Evolutionary conservation across 768 basidiomycete genomes (phyloP), one percentile per base, ranked within the genome.

Genomic region (Amylocystis lapponica): DNA sequence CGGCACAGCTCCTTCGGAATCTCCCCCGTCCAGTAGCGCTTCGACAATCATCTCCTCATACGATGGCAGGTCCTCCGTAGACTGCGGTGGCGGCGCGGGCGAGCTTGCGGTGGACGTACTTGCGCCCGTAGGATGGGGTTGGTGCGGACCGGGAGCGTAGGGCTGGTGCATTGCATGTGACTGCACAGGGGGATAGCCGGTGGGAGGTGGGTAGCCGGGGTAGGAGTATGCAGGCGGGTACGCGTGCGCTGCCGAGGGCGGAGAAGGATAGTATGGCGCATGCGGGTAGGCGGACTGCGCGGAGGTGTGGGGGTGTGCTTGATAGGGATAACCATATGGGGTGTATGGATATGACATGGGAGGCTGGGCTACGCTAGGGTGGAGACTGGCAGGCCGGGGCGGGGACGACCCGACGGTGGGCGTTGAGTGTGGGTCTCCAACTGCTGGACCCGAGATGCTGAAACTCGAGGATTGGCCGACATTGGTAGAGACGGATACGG

Each of bases 31-130:
- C 12, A 68, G 63, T 20, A 93, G 66, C 1, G 87, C 88, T 56
- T 86, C 84, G 10, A 83, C 85, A 14, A 92, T 86, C 90, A 93
- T 93, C 49, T 92, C 89, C 56, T 93, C 89, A 45, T 93, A 93
- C 50, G 83, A 86, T 6, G 89, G 89, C 37, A 92, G 69, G 52
- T 88, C 76, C n/a, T 72, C 74, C 0, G 60, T 41, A 10, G 56
- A 45, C 19, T 47, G 61, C 6, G 50, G 52, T 32, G 50, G 59
- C 3, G 58, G 52, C 19, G 57, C 58, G 16, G 5, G 10, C 21
- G 30, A n/a, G 20, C n/a, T 21, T 7, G 30, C 21, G 41, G 41
- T 9, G 41, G 35, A 11, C 12, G 33, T 34, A 14, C 33, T 55
- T 39, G 4, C 59, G 49, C 41, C 41, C 39, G 36, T 32, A 8